Evolutionary conservation across 129 eudicot species (phyloP), one percentile per base, ranked within the genome.

Genomic region (Oenanthe sinensis): DNA sequence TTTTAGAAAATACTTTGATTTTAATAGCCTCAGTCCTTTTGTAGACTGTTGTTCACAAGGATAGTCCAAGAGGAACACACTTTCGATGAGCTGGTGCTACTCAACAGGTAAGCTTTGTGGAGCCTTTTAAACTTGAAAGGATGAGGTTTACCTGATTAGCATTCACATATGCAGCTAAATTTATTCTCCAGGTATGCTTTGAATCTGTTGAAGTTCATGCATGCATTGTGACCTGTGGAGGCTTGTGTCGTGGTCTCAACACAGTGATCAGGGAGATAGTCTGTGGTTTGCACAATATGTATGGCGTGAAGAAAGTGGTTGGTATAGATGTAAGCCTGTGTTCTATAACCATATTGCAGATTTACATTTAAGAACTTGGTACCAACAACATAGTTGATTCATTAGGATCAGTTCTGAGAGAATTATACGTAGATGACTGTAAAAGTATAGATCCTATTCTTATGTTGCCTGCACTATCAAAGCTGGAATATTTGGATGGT

Each of bases 351-450:
- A 2, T 62, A 36, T 17, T 48, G 16, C 52, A 6, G 16, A 48
- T 55, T 55, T 17, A 55, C 63, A 72, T 72, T 72, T 42, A 37
- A 5, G 5, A 39, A 39, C 42, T 39, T 39, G 42, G 36, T 33
- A 33, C 69, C 63, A 52, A 58, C 54, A 72, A 33, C 80, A 46
- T 95, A 65, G 90, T 90, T 75, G 87, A 85, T 55, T 88, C 94
- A 39, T 75, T 91, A 80, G 90, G 92, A 47, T 80, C 88, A 36
- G 82, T 83, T 58, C 78, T 95, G 46, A 89, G 84, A 80, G 98
- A 95, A 79, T 77, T 95, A 75, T 95, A 91, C 81, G 42, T 95
- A 5, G 97, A 91, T 80, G 90, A 91, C 79, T 95, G 94, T 80
- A 82, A 87, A 73, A 87, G 83, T 78, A 70, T 91, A 40, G 91